Evolutionary conservation across 1,139 yeast genomes (phyloP).

Genomic region (Taphrina populina): DNA sequence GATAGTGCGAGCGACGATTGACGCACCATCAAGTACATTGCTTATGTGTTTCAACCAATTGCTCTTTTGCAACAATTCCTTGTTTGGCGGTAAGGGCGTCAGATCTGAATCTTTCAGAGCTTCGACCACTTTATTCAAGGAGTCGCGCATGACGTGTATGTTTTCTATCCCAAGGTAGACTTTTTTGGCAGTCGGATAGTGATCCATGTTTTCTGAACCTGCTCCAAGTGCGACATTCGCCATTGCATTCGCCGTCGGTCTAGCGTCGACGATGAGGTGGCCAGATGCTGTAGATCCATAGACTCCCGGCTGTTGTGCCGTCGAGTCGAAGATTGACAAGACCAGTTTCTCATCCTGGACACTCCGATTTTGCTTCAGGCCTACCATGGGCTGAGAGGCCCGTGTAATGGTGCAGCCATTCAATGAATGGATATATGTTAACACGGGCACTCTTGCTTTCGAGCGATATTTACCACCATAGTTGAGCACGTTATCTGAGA

Average conservation of each 20-base stretch:
- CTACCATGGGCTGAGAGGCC: conserved; percentile 91
- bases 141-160: conserved; percentile 91
- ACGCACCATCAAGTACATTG: conserved; percentile 71
- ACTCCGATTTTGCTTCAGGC: conserved; percentile 81
- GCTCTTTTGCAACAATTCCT: conserved; percentile 57
- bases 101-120: conserved; percentile 65
- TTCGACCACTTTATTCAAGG: conserved; percentile 62
- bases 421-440: conserved; percentile 69
- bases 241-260: conserved; percentile 92
- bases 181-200: conserved; percentile 66
- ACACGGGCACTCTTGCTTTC: conserved; percentile 76
- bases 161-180: conserved; percentile 89
- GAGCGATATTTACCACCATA: conserved; percentile 87
- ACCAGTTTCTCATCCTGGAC: conserved; percentile 86
- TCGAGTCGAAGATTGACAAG: conserved; percentile 63
- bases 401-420: conserved; percentile 81
- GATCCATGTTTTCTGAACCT: conserved; percentile 89
- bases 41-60: conserved; percentile 78
- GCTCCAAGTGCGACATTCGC: conserved; percentile 98
- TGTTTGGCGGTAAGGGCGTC: conserved; percentile 50
- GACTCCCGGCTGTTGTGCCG: conserved; percentile 39
- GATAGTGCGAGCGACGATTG: conserved; percentile 72
- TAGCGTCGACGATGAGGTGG: conserved; percentile 80
- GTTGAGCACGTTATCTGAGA: conserved; percentile 76
- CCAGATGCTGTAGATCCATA: conserved; percentile 47